Evolutionary conservation across 345 rosid genomes (phyloP).

Genomic region (Arabidopsis arenosa): DNA sequence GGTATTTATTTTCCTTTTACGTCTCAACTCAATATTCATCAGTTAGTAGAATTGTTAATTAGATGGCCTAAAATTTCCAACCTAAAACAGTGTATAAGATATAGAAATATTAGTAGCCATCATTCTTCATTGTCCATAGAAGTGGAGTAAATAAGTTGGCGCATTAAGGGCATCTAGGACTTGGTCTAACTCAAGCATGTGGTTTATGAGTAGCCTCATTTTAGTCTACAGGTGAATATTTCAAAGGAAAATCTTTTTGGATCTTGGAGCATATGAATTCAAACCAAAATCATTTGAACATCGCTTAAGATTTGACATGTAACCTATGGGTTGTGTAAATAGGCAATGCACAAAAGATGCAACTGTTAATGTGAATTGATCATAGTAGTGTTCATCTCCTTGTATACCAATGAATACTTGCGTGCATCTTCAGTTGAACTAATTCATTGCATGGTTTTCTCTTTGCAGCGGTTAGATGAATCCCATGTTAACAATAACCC

Average conservation of each 20-base stretch:
- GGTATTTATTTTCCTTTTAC: constrained; percentile 16
- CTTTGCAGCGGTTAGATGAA: constrained; percentile 71
- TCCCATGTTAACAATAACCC: constrained; percentile 42
- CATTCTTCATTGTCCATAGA: constrained; percentile 13
- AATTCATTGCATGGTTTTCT: constrained; percentile 13
- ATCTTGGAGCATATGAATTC: constrained; percentile 14
- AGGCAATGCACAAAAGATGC: constrained; percentile 2
- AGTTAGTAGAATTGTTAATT: background rate
- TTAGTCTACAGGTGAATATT: constrained; percentile 5
- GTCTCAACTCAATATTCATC: constrained; percentile 1
- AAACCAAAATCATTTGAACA: constrained; percentile 12
- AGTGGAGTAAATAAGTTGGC: constrained; percentile 40
- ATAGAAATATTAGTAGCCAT: background rate
- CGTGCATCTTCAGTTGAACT: constrained; percentile 21
- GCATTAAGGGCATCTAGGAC: constrained; percentile 42
- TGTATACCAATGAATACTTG: constrained; percentile 14
- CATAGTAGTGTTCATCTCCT: constrained; percentile 5
- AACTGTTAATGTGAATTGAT: constrained; percentile 28
- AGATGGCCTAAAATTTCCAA: background rate
- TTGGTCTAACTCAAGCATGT: constrained; percentile 35
- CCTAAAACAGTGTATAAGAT: background rate
- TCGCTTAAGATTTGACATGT: constrained; percentile 1
- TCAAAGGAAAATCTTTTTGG: constrained; percentile 4
- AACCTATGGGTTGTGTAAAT: constrained; percentile 20
- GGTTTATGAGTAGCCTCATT: constrained; percentile 14